Evolutionary conservation across 106 monocot genomes (phyloP), one percentile per base, ranked within the genome.

Genomic region (Dendrobium chrysotoxum): DNA sequence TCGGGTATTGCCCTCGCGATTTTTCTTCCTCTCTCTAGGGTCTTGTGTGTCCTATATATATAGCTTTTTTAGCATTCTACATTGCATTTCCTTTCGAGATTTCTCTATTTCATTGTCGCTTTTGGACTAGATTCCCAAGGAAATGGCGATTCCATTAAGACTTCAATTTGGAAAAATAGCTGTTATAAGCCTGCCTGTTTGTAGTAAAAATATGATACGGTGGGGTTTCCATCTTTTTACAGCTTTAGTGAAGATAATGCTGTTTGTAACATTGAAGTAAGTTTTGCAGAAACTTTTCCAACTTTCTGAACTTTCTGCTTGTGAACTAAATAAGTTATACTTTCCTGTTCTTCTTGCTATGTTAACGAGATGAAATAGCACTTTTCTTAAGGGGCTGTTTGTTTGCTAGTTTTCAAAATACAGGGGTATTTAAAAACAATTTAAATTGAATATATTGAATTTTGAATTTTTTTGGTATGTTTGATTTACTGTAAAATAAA

Each of bases 1-100:
- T 86, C 83, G 92, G 75, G 99, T 99, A 88, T 40, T 31, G 8
- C 11, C 26, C 26, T 28, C 1, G 50, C 38, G 7, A 5, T 41
- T 74, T 74, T 28, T 73, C 8, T 40, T 8, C 4, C 20, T 4
- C 21, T 18, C 40, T 41, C 8, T 73, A 0, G 4, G 3, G n/a
- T n/a, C 8, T 25, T 70, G 31, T 18, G 3, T 40, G 4, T 74
- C 0, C 74, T 74, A 7, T 61, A n/a, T 1, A 21, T n/a, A 3
- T 61, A n/a, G n/a, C 23, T 10, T 4, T 7, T 35, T 12, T 2
- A 4, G 12, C 70, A 31, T 70, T 35, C 4, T 35, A 28, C 3
- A 31, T 35, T 35, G 70, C 31, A 12, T 70, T 70, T 38, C 30
- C 28, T 70, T 65, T 35, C 15, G 4, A 26, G 15, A 10, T 25